Conservation (phyloP, 225 moss, liverwort and hornwort genomes). For the Lunularia cruciata region DNA sequence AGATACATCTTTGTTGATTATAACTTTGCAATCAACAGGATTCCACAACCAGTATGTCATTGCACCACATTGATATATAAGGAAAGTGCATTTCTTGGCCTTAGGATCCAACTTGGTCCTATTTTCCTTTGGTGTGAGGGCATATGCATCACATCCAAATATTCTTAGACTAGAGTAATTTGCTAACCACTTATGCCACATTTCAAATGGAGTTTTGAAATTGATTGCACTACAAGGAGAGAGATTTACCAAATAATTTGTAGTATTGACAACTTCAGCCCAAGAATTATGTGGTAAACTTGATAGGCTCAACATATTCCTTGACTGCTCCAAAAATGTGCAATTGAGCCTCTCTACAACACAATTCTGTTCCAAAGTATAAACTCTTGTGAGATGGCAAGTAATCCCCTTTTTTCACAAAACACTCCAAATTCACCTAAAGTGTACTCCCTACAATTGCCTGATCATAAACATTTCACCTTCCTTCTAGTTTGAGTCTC, state of each 20-base stretch:
- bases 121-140: neutral
- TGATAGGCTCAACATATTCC: constrained; percentile 13
- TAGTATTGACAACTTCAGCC: constrained; percentile 9
- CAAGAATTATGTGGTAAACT: neutral
- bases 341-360: neutral
- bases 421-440: neutral
- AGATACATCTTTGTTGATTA: constrained; percentile 6
- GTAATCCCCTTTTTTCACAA: neutral
- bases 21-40: neutral
- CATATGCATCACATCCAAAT: constrained; percentile 17
- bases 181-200: neutral
- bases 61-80: constrained; percentile 7
- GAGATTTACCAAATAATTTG: constrained; percentile 21
- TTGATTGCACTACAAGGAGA: neutral
- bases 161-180: neutral
- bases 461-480: constrained; percentile 24
- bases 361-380: constrained; percentile 18
- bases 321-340: neutral
- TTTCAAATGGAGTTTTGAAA: constrained; percentile 13
- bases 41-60: constrained; percentile 6
- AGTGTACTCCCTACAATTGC: constrained; percentile 19
- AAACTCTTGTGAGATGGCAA: neutral
- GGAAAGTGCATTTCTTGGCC: neutral
- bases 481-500: constrained; percentile 12
- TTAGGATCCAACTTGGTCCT: constrained; percentile 2